phyloP scores from a whole-genome alignment of 441 rosid species.

The Populus hybrid region DNA sequence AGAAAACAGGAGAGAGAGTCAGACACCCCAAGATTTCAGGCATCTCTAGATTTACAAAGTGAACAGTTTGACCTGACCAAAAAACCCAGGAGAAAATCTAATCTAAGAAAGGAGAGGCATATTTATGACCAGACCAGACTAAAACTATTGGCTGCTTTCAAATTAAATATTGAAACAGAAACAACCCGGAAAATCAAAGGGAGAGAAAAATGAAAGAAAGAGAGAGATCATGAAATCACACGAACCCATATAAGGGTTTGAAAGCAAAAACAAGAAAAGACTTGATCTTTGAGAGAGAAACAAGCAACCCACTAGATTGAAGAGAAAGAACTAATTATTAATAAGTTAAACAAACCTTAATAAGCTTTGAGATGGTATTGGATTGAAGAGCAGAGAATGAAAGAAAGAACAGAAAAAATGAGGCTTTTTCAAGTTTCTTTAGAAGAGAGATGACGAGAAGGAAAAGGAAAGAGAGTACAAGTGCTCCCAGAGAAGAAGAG shows the following conservation, averaged over 20 bases:
- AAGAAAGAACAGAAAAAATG: background rate
- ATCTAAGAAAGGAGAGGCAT: background rate
- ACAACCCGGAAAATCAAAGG: background rate
- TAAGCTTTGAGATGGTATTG: background rate
- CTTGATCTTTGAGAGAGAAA: background rate
- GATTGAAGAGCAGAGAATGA: slow-evolving; percentile 19
- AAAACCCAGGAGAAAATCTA: background rate
- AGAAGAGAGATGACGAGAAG: background rate
- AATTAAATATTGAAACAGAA: background rate
- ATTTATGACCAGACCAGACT: slow-evolving; percentile 11
- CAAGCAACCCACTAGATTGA: background rate
- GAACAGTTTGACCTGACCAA: slow-evolving; percentile 14
- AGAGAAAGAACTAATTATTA: background rate
- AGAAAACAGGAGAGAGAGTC: background rate
- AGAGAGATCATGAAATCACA: slow-evolving; percentile 20
- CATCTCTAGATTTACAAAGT: background rate
- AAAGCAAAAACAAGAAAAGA: background rate
- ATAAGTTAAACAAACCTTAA: background rate
- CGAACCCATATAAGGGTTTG: background rate
- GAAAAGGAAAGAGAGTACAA: slow-evolving; percentile 4
- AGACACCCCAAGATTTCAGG: background rate
- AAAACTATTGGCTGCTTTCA: background rate
- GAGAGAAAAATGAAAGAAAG: background rate
- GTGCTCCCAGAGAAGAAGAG: slow-evolving; percentile 17
- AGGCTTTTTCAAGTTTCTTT: no score